Conservation (phyloP, 2,329 filamentous ascomycete genomes). For the Hymenoscyphus albidus region DNA sequence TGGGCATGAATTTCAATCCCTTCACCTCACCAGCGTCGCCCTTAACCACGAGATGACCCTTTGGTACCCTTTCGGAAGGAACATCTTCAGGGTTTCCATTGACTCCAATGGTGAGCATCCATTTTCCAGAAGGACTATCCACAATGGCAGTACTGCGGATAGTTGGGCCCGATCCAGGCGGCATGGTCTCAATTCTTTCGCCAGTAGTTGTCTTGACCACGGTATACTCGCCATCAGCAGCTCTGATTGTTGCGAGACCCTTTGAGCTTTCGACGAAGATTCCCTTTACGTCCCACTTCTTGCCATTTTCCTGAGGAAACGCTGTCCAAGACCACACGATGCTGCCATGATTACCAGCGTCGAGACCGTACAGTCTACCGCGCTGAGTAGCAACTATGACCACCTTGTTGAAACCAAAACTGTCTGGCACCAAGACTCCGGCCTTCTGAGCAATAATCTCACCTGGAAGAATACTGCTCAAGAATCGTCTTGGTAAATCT, state of each 20-base stretch:
- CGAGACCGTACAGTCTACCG: conserved; percentile 75
- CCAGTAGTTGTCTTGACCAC: conserved; percentile 52
- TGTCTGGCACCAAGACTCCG: conserved; percentile 58
- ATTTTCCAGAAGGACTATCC: conserved; percentile 49
- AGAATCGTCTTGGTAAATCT: conserved; percentile 62
- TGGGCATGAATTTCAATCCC: conserved; percentile 51
- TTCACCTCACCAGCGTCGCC: conserved; percentile 47
- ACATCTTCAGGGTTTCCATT: conserved; percentile 48
- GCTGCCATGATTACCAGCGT: conserved; percentile 69
- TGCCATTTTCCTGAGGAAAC: conserved; percentile 50
- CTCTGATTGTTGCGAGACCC: conserved; percentile 39
- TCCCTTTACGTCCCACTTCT: conserved; percentile 63
- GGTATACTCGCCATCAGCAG: conserved; percentile 56
- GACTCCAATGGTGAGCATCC: conserved; percentile 50
- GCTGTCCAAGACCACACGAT: conserved; percentile 73
- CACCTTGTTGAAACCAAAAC: conserved; percentile 86
- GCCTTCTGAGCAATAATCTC: conserved; percentile 45
- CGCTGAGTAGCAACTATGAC: conserved; percentile 75
- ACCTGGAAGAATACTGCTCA: conserved; percentile 55
- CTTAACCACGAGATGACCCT: conserved; percentile 53
- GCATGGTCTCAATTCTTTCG: conserved; percentile 43
- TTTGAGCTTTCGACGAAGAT: conserved; percentile 58
- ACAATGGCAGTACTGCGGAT: conserved; percentile 50
- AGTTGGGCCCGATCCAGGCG: conserved; percentile 38
- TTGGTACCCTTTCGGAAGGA: conserved; percentile 44